Evolutionary conservation across 306 rosid genomes (phyloP), one percentile per base, ranked within the genome.

Genomic region (Astragalus glycyphyllos): DNA sequence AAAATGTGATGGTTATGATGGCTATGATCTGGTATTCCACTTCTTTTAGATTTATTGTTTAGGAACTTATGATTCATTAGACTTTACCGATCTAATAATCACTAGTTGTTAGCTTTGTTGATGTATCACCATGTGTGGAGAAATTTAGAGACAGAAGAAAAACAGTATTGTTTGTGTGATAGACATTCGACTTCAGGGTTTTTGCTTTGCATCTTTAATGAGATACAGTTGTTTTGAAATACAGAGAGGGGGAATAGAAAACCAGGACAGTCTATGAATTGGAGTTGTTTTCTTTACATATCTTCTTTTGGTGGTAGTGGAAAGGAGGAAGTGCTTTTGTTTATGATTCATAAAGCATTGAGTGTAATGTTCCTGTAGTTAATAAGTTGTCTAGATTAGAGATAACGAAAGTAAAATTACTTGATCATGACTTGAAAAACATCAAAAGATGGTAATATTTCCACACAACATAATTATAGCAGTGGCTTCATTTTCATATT

Each of bases 1-100:
- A 47, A 93, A 85, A 83, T 90, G 98, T 67, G 98, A 93, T 69
- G 98, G 97, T 58, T 90, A 90, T 88, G 98, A 93, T 84, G 91
- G 97, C 26, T 90, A 93, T 83, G 98, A 93, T 85, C 85, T 93
- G 97, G 98, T 93, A 93, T 84, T 77, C 65, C 20, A 5, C 50
- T 65, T 80, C 42, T 68, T 59, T 16, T 51, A 17, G 50, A 13
- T 26, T 50, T 49, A 1, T 55, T 57, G 16, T 59, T 46, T 59
- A 14, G 41, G 45, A 45, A 44, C 11, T 14, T 65, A 57, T 20
- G 58, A 73, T 65, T 46, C 67, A 64, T 32, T 55, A 32, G 44
- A 48, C 40, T 46, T 64, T 55, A 4, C 41, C 7, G 13, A 32
- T 44, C 11, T 58, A 37, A 62, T 77, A 54, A 13, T 55, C 56